A percentile compares a stretch with the other conserved stretches of the same genome.
These are phyloP conservation scores for Ogataea hybrid DNA, from an alignment of 1,139 yeast genomes.

Conservation along the genomic window DNA sequence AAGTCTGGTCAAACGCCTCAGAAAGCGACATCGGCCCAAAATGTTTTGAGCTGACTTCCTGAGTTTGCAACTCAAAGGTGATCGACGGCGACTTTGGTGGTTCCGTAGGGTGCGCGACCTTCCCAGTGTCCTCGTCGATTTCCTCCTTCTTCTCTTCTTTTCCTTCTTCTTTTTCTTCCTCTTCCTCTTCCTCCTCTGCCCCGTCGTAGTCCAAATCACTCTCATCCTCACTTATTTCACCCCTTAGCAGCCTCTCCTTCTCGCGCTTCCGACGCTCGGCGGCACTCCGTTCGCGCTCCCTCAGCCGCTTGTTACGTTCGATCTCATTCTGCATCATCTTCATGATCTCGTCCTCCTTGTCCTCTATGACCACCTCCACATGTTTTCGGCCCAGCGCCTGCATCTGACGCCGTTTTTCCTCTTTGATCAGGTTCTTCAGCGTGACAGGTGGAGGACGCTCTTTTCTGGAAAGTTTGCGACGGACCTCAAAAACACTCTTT, in stretches of 20 bases:
- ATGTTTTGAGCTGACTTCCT: background rate
- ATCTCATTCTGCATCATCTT: slow-evolving; percentile 22
- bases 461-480: slow-evolving; percentile 18
- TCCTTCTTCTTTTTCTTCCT: slow-evolving; percentile 4
- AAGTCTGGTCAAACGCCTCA: slow-evolving; percentile 22
- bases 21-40: slow-evolving; percentile 15
- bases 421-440: slow-evolving; percentile 19
- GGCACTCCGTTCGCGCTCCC: slow-evolving; percentile 16
- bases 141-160: background rate
- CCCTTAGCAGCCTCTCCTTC: slow-evolving; percentile 14
- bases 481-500: slow-evolving; percentile 19
- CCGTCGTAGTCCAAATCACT: slow-evolving; percentile 12
- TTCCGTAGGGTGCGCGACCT: background rate
- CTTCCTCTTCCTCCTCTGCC: slow-evolving; percentile 16
- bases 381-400: slow-evolving; percentile 13
- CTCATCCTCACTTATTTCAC: slow-evolving; percentile 22
- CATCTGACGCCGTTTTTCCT: slow-evolving; percentile 20
- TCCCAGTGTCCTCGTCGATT: background rate
- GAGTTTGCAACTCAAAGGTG: slow-evolving; percentile 11
- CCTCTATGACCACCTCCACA: slow-evolving; percentile 5
- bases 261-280: slow-evolving; percentile 17
- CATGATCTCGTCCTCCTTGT: slow-evolving; percentile 18
- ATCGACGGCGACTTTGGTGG: slow-evolving; percentile 7
- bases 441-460: slow-evolving; percentile 13
- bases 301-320: slow-evolving; percentile 21